Conservation (phyloP, 2,329 filamentous ascomycete genomes). For the Diplodia seriata region DNA sequence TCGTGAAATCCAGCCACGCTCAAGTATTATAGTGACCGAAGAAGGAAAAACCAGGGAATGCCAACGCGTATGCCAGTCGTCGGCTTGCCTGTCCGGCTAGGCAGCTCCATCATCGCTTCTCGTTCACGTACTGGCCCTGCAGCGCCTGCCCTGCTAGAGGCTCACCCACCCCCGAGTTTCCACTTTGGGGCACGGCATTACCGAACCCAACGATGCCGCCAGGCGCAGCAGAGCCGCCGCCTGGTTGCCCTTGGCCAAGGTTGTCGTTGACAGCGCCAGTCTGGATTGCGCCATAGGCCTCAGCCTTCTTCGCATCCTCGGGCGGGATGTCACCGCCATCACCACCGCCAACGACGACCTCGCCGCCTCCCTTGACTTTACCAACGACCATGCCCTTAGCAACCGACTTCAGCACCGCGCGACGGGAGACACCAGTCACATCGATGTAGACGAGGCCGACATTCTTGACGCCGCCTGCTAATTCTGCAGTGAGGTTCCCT, state of each 20-base stretch:
- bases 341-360: slow-evolving; percentile 75
- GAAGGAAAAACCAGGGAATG: not conserved
- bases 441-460: slow-evolving; percentile 98
- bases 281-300: slow-evolving; percentile 27
- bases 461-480: slow-evolving; percentile 91
- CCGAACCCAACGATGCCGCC: slow-evolving; percentile 47
- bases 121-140: slow-evolving; percentile 28
- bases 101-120: slow-evolving; percentile 24
- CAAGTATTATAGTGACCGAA: slow-evolving; percentile 4
- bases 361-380: slow-evolving; percentile 74
- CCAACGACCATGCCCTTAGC: slow-evolving; percentile 94
- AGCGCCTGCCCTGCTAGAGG: slow-evolving; percentile 36
- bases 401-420: slow-evolving; percentile 90
- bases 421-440: slow-evolving; percentile 86
- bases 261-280: slow-evolving; percentile 42
- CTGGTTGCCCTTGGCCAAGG: slow-evolving; percentile 40
- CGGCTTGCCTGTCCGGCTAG: not conserved
- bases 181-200: slow-evolving; percentile 45
- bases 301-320: slow-evolving; percentile 44
- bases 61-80: not conserved
- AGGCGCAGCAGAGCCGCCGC: slow-evolving; percentile 36
- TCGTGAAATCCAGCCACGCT: slow-evolving; percentile 26
- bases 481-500: slow-evolving; percentile 73
- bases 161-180: slow-evolving; percentile 47
- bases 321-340: slow-evolving; percentile 58